phyloP scores from a whole-genome alignment of 306 rosid species.

The Clitoria ternatea region DNA sequence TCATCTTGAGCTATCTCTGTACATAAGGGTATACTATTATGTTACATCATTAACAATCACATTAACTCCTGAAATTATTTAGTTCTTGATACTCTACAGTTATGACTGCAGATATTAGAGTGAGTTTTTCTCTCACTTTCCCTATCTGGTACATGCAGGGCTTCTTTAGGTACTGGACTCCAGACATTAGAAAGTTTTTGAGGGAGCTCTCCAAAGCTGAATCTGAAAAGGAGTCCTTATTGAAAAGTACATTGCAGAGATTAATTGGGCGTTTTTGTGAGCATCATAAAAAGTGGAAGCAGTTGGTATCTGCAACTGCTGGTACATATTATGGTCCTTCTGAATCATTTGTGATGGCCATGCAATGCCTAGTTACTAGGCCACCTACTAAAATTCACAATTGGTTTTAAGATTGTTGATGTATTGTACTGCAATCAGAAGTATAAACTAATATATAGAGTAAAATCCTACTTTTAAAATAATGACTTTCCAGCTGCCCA shows the following conservation, averaged over 20 bases:
- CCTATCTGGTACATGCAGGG: slow-evolving; percentile 61
- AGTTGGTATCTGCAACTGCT: slow-evolving; percentile 75
- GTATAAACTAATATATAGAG: not conserved
- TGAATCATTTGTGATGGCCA: slow-evolving; percentile 4
- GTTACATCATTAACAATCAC: not conserved
- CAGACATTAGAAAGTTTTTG: slow-evolving; percentile 56
- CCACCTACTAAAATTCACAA: not conserved
- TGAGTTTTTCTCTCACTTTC: slow-evolving; percentile 18
- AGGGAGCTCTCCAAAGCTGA: slow-evolving; percentile 73
- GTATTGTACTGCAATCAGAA: not conserved
- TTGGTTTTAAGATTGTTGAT: not conserved
- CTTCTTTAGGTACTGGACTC: slow-evolving; percentile 87
- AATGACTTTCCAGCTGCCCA: slow-evolving; percentile 2
- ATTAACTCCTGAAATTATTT: not conserved
- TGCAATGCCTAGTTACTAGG: not conserved
- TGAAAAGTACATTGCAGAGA: slow-evolving; percentile 80
- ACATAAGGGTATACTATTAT: not conserved
- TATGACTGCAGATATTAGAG: not conserved
- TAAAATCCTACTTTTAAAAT: not conserved
- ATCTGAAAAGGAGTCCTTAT: slow-evolving; percentile 63
- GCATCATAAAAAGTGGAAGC: slow-evolving; percentile 79
- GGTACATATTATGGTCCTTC: slow-evolving; percentile 38
- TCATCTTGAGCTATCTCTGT: not conserved
- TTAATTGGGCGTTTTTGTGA: slow-evolving; percentile 68
- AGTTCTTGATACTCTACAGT: not conserved